A percentile compares a stretch with the other conserved stretches of the same genome.
phyloP scores from a whole-genome alignment of 1,284 basidiomycete genomes.

The Marasmius tenuissimus region DNA sequence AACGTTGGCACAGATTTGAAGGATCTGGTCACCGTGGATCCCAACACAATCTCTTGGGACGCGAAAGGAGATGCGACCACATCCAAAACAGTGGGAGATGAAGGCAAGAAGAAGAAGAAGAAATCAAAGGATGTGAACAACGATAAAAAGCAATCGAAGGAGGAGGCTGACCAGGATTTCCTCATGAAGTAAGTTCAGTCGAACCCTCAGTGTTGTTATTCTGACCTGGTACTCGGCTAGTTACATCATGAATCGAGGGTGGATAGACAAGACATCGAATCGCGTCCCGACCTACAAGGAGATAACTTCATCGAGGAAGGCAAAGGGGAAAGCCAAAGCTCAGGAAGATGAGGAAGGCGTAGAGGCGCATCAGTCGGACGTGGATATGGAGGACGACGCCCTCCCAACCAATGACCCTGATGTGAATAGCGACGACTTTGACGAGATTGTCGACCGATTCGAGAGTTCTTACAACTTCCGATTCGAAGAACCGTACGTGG shows the following conservation, averaged over 20 bases:
- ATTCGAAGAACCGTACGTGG: slow-evolving; percentile 86
- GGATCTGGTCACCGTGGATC: slow-evolving; percentile 52
- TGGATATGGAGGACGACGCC: slow-evolving; percentile 28
- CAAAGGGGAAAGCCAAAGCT: slow-evolving; percentile 36
- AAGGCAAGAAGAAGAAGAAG: slow-evolving; percentile 32
- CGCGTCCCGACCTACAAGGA: slow-evolving; percentile 85
- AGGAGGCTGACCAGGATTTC: slow-evolving; percentile 80
- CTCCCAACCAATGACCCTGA: slow-evolving; percentile 16
- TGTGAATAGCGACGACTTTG: slow-evolving; percentile 34
- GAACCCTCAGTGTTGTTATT: neutral
- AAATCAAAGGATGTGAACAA: slow-evolving; percentile 9
- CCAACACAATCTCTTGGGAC: slow-evolving; percentile 15
- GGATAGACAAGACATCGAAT: slow-evolving; percentile 79
- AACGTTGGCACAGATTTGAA: slow-evolving; percentile 81
- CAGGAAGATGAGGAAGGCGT: slow-evolving; percentile 28
- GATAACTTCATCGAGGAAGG: slow-evolving; percentile 50
- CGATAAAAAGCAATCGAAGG: slow-evolving; percentile 38
- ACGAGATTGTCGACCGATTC: slow-evolving; percentile 39
- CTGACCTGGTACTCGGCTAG: slow-evolving; percentile 38
- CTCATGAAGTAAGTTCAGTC: slow-evolving; percentile 74
- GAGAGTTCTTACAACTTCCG: slow-evolving; percentile 87
- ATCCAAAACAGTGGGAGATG: slow-evolving; percentile 30
- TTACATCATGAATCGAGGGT: slow-evolving; percentile 93
- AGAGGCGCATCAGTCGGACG: slow-evolving; percentile 22
- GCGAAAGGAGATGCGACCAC: slow-evolving; percentile 19